These are phyloP conservation scores for Tylopilus rubrobrunneus DNA, from an alignment of 768 basidiomycete species.

Conservation along the genomic window DNA sequence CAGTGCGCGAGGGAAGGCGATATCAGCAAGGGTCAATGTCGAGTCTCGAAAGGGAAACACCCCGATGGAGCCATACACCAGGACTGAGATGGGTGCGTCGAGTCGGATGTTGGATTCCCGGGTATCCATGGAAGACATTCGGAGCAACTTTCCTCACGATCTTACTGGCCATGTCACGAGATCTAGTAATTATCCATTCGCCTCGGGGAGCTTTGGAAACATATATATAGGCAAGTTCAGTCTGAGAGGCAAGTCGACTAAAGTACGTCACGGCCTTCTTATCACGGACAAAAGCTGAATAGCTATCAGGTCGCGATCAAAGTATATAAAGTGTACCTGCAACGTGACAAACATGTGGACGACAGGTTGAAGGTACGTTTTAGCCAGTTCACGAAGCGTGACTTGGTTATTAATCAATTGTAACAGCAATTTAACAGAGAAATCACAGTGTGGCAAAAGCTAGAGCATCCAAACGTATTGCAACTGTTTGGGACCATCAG, in stretches of 20 bases:
- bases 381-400: not conserved
- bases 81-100: not conserved
- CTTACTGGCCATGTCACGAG: not conserved
- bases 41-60: not conserved
- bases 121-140: not conserved
- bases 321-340: not conserved
- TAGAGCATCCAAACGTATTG: not conserved
- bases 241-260: not conserved
- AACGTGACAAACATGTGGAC: not conserved
- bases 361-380: not conserved
- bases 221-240: not conserved
- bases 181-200: not conserved
- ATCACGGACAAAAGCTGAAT: not conserved
- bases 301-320: slow-evolving; percentile 1
- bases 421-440: not conserved
- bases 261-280: not conserved
- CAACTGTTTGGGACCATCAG: not conserved
- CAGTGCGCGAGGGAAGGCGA: not conserved
- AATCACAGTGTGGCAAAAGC: not conserved
- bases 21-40: not conserved
- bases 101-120: no score
- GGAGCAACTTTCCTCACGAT: not conserved
- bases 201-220: not conserved
- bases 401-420: not conserved
- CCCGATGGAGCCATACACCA: not conserved